A percentile compares a stretch with the other conserved stretches of the same genome.
These are phyloP conservation scores for Tetrapisispora namnaoensis DNA, from an alignment of 805 yeast genomes.

Conservation along the genomic window DNA sequence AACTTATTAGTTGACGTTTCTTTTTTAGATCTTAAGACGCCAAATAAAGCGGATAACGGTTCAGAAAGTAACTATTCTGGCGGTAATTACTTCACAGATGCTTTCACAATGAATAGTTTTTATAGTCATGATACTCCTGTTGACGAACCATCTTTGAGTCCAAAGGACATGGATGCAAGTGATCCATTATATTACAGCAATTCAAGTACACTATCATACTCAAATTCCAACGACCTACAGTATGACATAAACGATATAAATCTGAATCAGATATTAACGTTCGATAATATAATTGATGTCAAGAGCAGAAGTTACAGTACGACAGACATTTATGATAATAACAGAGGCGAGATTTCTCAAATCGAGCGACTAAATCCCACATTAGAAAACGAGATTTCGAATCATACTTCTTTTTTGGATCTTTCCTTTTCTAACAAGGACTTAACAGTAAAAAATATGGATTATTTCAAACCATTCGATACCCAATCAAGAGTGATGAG, in stretches of 20 bases:
- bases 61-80: neutral
- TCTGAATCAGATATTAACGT: neutral
- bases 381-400: neutral
- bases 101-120: neutral
- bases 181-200: neutral
- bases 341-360: neutral
- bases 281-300: neutral
- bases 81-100: neutral
- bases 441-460: neutral
- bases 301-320: slow-evolving; percentile 1
- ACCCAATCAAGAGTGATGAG: neutral
- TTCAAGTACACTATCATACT: neutral
- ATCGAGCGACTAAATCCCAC: neutral
- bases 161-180: neutral
- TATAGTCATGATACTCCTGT: neutral
- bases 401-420: neutral
- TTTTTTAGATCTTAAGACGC: neutral
- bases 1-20: neutral
- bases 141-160: neutral
- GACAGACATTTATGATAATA: neutral
- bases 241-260: neutral
- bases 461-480: neutral
- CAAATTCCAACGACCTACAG: neutral
- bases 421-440: too few relatives aligned
- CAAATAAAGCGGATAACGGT: neutral